Percentiles rank a stretch among this genome's conserved stretches.
Evolutionary conservation across 148 eudicot species (phyloP).

Genomic region (Limonium bicolor): DNA sequence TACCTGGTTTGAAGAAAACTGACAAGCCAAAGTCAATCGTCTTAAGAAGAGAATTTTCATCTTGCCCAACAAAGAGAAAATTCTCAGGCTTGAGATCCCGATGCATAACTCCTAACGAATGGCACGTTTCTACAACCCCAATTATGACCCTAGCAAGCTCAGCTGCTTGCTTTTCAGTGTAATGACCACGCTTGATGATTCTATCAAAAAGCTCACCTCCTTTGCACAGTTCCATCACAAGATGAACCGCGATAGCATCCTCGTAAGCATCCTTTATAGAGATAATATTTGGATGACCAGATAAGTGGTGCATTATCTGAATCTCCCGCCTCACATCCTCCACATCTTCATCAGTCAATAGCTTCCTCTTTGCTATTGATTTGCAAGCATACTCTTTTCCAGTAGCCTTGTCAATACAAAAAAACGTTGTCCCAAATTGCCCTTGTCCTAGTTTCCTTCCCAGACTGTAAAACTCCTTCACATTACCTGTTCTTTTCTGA

Average conservation of each 20-base stretch:
- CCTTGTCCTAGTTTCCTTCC: constrained; percentile 59
- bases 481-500: constrained; percentile 30
- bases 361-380: constrained; percentile 42
- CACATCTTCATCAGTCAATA: constrained; percentile 38
- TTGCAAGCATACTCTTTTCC: constrained; percentile 41
- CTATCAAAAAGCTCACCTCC: constrained; percentile 60
- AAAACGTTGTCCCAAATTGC: constrained; percentile 42
- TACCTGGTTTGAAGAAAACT: constrained; percentile 61
- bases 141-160: constrained; percentile 32
- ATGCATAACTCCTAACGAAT: constrained; percentile 52
- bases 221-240: constrained; percentile 44
- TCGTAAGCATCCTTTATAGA: constrained; percentile 39
- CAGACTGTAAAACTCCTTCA: constrained; percentile 39
- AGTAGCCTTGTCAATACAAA: constrained; percentile 34
- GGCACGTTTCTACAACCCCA: constrained; percentile 45
- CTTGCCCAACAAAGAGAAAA: constrained; percentile 36
- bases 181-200: constrained; percentile 44
- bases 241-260: constrained; percentile 45
- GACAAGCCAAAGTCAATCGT: constrained; percentile 53
- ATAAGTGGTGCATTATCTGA: constrained; percentile 61
- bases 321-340: constrained; percentile 56
- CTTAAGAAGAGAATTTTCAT: constrained; percentile 47
- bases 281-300: constrained; percentile 40
- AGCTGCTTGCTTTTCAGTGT: constrained; percentile 44
- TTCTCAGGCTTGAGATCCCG: constrained; percentile 49